Base-by-base conservation (phyloP, 2,329 filamentous ascomycete genomes). In the Penicillium palitans region DNA sequence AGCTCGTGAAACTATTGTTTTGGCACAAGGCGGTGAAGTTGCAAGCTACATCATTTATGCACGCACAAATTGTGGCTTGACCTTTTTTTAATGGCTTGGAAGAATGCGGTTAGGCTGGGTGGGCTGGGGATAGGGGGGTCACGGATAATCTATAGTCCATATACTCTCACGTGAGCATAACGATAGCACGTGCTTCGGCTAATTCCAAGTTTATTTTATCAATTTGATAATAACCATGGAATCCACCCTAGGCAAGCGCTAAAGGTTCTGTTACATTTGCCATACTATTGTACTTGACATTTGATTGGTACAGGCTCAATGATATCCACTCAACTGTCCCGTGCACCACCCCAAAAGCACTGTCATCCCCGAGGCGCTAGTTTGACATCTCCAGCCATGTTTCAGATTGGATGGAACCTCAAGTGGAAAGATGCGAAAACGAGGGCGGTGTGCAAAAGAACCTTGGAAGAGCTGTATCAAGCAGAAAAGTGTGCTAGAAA, bases 381-480 rank as follows among this genome's bases (percentile, higher is more conserved):
- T 62, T 59, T 60, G 44, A 35, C 52, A 62, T 61, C 48, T 37
- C 46, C 46, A 61, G 58, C 58, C 61, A 62, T 66, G 65, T 66
- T 66, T 66, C 65, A 66, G 65, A 61, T 48, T 33, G 41, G 40
- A 51, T 47, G 56, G 52, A 58, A 50, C 56, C 52, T 33, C 21
- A 33, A 41, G 42, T 27, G 15, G 4, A 52, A 15, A 27, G 13
- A 44, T 44, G 27, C 37, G 19, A 29, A 44, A 33, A 12, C 19
- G 37, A 42, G 39, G 25, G 49, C 37, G 49, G 49, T 42, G 37
- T 51, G 19, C 12, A 12, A 21, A 19, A 17, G 6, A 48, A 48
- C 7, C n/a, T 24, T 35, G 7, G 9, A 24, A 21, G 17, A n/a
- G 35, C 8, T n/a, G 37, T 39, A 10, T 39, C 37, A 19, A 39